Percentiles rank a stretch among this genome's conserved stretches.
Conservation (phyloP, 345 rosid species). For the Camelina hispida region DNA sequence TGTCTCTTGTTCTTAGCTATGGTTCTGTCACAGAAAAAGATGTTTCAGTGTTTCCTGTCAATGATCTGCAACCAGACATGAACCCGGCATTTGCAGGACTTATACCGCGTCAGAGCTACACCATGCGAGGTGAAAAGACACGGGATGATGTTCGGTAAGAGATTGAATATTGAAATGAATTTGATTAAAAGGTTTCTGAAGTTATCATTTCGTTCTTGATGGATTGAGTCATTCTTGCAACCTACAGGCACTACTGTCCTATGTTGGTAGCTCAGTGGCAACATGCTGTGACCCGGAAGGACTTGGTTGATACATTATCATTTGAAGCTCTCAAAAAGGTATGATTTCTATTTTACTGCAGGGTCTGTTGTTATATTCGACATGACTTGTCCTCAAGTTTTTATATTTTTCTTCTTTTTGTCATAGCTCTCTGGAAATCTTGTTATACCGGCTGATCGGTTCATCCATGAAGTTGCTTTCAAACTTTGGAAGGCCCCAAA, state of each 20-base stretch:
- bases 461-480: constrained; percentile 94
- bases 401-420: not conserved
- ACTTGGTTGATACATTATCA: constrained; percentile 63
- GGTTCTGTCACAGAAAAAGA: constrained; percentile 57
- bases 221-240: constrained; percentile 29
- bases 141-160: constrained; percentile 77
- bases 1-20: constrained; percentile 77
- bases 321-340: constrained; percentile 79
- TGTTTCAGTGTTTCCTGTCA: constrained; percentile 49
- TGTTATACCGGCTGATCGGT: constrained; percentile 87
- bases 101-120: constrained; percentile 80
- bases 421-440: constrained; percentile 73
- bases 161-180: constrained; percentile 4
- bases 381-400: constrained; percentile 22
- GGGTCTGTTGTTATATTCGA: not conserved
- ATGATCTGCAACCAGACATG: constrained; percentile 42
- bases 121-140: constrained; percentile 72
- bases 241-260: constrained; percentile 75
- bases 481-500: constrained; percentile 99
- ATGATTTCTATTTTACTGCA: constrained; percentile 18
- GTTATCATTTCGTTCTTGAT: constrained; percentile 17
- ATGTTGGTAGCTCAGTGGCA: constrained; percentile 93
- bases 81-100: constrained; percentile 53
- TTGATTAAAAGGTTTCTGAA: not conserved
- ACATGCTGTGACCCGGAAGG: constrained; percentile 82